A percentile compares a stretch with the other conserved stretches of the same genome.
Evolutionary conservation across 2,329 filamentous ascomycete genomes (phyloP).

Genomic region (Bipolaris gigantea): DNA sequence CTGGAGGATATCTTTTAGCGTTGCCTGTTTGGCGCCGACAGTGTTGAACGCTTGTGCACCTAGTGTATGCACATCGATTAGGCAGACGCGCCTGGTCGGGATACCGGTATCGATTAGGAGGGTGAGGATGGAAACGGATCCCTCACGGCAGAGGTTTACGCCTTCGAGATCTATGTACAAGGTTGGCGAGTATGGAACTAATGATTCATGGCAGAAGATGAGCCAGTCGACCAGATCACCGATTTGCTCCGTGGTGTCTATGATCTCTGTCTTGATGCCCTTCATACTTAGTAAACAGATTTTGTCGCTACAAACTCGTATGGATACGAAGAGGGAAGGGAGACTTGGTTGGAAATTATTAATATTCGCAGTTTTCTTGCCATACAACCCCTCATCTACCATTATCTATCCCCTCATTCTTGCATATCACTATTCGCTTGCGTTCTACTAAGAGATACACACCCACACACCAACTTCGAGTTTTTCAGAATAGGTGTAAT

Average conservation of each 20-base stretch:
- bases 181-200: neutral
- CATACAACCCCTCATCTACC: too few relatives aligned
- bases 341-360: neutral
- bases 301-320: neutral
- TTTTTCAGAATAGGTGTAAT: too few relatives aligned
- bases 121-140: slow-evolving; percentile 29
- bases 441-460: too few relatives aligned
- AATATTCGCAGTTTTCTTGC: too few relatives aligned
- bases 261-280: neutral
- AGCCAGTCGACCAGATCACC: neutral
- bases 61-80: slow-evolving; percentile 13
- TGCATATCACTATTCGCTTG: too few relatives aligned
- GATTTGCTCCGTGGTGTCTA: neutral
- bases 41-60: slow-evolving; percentile 30
- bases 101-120: slow-evolving; percentile 10
- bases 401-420: too few relatives aligned
- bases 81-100: neutral
- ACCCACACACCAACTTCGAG: too few relatives aligned
- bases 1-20: slow-evolving; percentile 23
- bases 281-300: neutral
- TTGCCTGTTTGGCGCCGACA: neutral
- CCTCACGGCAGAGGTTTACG: slow-evolving; percentile 27
- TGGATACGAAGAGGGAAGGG: neutral
- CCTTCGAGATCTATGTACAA: slow-evolving; percentile 33
- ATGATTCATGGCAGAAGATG: neutral